These are phyloP conservation scores for Exophiala xenobiotica DNA, from an alignment of 2,329 filamentous ascomycete species.

Conservation along the genomic window DNA sequence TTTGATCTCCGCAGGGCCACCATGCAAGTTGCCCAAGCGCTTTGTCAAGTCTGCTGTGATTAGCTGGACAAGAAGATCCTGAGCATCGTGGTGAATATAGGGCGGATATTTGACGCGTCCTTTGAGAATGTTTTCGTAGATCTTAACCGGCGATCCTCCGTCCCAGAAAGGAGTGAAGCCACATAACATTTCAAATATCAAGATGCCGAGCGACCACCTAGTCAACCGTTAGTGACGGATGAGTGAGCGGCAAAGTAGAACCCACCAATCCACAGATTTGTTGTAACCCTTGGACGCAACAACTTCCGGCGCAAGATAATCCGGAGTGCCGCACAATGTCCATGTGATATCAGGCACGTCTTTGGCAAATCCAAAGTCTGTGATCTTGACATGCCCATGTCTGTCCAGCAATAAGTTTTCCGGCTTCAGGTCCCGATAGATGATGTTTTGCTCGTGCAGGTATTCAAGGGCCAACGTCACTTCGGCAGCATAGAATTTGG, in stretches of 20 bases:
- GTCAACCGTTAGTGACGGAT: conserved; percentile 14
- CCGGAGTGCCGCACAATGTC: conserved; percentile 95
- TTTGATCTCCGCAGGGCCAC: conserved; percentile 88
- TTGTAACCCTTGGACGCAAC: conserved; percentile 99
- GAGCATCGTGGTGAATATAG: conserved; percentile 91
- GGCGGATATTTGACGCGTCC: conserved; percentile 95
- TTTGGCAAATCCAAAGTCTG: conserved; percentile 98
- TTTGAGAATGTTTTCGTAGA: conserved; percentile 98
- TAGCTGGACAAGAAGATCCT: conserved; percentile 85
- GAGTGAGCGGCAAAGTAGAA: conserved; percentile 16
- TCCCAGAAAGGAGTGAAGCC: conserved; percentile 99
- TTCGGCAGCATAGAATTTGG: conserved; percentile 98
- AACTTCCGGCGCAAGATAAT: conserved; percentile 95
- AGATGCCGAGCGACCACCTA: conserved; percentile 97
- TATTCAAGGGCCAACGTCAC: conserved; percentile 95
- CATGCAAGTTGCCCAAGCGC: conserved; percentile 88
- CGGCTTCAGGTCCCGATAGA: conserved; percentile 95
- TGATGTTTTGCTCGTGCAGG: conserved; percentile 90
- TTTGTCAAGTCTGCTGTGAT: conserved; percentile 96
- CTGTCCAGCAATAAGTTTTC: conserved; percentile 90
- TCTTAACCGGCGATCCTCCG: conserved; percentile 95
- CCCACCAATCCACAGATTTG: conserved; percentile 97
- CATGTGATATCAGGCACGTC: conserved; percentile 98
- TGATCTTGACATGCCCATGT: conserved; percentile 94
- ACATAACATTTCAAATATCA: conserved; percentile 99